A percentile compares a stretch with the other conserved stretches of the same genome.
Conservation (phyloP, 345 rosid genomes). For the Aegle marmelos region DNA sequence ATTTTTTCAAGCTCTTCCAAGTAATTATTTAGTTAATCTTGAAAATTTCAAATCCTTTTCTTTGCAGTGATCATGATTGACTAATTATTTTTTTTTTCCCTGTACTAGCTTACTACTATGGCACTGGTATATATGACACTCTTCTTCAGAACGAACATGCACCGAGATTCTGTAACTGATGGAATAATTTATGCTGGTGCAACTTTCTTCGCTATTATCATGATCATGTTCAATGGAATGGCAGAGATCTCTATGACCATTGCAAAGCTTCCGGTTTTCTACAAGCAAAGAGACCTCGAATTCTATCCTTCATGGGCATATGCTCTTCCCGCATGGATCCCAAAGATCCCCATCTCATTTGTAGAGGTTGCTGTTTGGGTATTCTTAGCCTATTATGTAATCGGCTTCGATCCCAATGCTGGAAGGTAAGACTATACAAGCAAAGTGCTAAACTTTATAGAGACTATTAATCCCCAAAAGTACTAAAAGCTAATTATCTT, state of each 20-base stretch:
- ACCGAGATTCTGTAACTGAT: conserved; percentile 28
- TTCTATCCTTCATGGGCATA: not conserved
- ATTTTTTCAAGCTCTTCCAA: conserved; percentile 36
- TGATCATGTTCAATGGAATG: conserved; percentile 63
- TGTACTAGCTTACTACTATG: conserved; percentile 34
- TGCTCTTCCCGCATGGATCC: not conserved
- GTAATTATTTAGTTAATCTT: conserved; percentile 5
- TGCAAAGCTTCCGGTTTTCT: conserved; percentile 76
- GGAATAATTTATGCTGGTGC: conserved; percentile 66
- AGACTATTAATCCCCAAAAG: not conserved
- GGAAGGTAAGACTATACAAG: not conserved
- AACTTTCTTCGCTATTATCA: conserved; percentile 47
- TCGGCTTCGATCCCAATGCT: not conserved
- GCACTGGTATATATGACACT: conserved; percentile 43
- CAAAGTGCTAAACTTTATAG: not conserved
- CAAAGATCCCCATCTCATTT: not conserved
- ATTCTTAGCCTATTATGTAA: not conserved
- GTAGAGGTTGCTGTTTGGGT: not conserved
- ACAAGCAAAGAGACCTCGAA: conserved; percentile 65
- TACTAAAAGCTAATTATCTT: too few species aligned
- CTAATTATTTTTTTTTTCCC: too few species aligned
- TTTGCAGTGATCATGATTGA: not conserved
- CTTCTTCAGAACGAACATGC: conserved; percentile 61
- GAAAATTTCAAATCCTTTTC: not conserved
- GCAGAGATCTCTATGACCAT: conserved; percentile 72